phyloP scores from a whole-genome alignment of 345 rosid species.

The Sisymbrium altissimum region DNA sequence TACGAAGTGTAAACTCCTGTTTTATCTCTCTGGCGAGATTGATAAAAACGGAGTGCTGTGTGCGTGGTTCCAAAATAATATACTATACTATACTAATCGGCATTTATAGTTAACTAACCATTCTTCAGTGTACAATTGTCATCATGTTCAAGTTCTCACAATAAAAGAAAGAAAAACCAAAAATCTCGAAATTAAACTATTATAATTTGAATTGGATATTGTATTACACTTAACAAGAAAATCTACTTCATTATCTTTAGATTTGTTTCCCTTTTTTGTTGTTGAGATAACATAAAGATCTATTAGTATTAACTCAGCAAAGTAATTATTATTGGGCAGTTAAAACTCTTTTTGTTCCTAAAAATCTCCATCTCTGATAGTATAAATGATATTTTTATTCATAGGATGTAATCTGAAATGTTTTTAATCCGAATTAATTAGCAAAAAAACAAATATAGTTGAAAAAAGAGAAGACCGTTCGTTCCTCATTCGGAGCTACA shows the following conservation, averaged over 20 bases:
- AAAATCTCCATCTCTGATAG: background rate
- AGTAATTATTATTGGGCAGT: background rate
- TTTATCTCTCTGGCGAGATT: background rate
- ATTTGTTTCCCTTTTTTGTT: background rate
- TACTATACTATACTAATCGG: too few species aligned
- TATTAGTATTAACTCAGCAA: too few species aligned
- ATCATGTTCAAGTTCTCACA: background rate
- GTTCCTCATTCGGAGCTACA: slow-evolving; percentile 37
- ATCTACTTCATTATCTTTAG: background rate
- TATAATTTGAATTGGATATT: background rate
- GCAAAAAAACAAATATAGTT: background rate
- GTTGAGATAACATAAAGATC: too few species aligned
- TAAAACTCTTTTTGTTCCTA: background rate
- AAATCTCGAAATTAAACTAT: background rate
- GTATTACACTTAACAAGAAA: background rate
- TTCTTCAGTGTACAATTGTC: background rate
- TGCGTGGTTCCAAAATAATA: background rate
- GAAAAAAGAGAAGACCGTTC: slow-evolving; percentile 26
- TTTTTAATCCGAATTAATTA: background rate
- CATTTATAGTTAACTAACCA: background rate
- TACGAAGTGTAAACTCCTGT: background rate
- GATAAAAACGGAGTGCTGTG: background rate
- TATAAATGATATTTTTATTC: too few species aligned
- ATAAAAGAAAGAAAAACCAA: background rate
- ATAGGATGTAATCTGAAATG: too few species aligned